These are phyloP conservation scores for Eucalyptus pauciflora DNA, from an alignment of 345 rosid genomes.

Conservation along the genomic window DNA sequence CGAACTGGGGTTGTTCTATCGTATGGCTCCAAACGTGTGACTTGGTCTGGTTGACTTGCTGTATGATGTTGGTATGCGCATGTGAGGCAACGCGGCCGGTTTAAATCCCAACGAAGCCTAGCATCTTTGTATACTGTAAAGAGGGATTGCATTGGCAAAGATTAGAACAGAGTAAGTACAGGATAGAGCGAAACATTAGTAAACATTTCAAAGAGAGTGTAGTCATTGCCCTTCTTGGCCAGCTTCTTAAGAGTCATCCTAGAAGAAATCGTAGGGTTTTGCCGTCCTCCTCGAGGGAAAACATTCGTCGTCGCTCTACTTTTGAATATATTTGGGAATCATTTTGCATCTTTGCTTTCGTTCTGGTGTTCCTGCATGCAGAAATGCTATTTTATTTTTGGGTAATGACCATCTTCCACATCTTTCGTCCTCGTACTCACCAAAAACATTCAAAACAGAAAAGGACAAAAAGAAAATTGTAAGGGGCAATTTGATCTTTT, in stretches of 20 bases:
- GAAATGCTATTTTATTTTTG: background rate
- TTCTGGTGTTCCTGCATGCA: background rate
- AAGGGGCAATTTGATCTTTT: background rate
- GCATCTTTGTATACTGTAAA: background rate
- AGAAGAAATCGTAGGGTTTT: background rate
- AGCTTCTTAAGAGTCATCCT: background rate
- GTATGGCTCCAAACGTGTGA: background rate
- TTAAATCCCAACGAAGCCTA: background rate
- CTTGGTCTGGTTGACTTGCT: background rate
- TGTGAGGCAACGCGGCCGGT: background rate
- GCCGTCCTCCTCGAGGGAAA: background rate
- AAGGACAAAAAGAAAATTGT: background rate
- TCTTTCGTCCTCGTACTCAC: background rate
- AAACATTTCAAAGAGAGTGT: background rate
- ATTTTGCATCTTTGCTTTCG: background rate
- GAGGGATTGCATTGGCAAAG: background rate
- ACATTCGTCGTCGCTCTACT: background rate
- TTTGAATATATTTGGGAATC: background rate
- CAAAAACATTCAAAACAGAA: background rate
- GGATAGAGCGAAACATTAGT: background rate
- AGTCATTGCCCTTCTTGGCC: background rate
- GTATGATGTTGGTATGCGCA: background rate
- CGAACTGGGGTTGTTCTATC: background rate
- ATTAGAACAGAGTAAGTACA: background rate
- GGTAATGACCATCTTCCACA: background rate